Evolutionary conservation across 2,329 filamentous ascomycete genomes (phyloP).

Genomic region (Fonsecaea pugnacius): DNA sequence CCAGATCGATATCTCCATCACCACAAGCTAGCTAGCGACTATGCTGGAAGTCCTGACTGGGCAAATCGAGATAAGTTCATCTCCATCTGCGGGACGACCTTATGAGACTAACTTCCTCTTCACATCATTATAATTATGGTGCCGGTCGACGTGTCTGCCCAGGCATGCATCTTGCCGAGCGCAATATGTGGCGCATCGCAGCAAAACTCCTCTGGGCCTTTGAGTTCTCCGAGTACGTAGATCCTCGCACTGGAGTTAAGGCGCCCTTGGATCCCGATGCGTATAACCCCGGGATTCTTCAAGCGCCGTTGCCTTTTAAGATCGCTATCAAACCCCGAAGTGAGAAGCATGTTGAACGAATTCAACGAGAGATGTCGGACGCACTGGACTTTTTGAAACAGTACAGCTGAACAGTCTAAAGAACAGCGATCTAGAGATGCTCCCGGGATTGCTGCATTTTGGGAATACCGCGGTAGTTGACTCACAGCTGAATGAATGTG

Average conservation of each 20-base stretch:
- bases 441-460: not conserved
- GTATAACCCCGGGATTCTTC: conserved; percentile 11
- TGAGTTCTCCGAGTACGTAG: conserved; percentile 11
- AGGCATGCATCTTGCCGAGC: conserved; percentile 11
- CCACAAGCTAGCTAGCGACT: conserved; percentile 17
- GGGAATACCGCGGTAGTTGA: not conserved
- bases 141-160: conserved; percentile 11
- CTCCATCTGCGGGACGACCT: not conserved
- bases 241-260: conserved; percentile 2
- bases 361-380: not conserved
- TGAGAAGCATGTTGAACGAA: conserved; percentile 2
- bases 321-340: conserved; percentile 8
- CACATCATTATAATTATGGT: conserved; percentile 7
- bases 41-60: conserved; percentile 2
- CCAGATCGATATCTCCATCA: conserved; percentile 18
- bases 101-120: not conserved
- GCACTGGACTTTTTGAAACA: conserved; percentile 2
- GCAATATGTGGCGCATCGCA: conserved; percentile 2
- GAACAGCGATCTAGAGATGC: not conserved
- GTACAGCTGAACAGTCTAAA: not conserved
- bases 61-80: not conserved
- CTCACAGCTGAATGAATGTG: not conserved
- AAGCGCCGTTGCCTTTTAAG: conserved; percentile 12
- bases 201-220: conserved; percentile 9
- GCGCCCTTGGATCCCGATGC: conserved; percentile 11